phyloP scores from a whole-genome alignment of 2,329 filamentous ascomycete genomes.

The Fusarium sp. region DNA sequence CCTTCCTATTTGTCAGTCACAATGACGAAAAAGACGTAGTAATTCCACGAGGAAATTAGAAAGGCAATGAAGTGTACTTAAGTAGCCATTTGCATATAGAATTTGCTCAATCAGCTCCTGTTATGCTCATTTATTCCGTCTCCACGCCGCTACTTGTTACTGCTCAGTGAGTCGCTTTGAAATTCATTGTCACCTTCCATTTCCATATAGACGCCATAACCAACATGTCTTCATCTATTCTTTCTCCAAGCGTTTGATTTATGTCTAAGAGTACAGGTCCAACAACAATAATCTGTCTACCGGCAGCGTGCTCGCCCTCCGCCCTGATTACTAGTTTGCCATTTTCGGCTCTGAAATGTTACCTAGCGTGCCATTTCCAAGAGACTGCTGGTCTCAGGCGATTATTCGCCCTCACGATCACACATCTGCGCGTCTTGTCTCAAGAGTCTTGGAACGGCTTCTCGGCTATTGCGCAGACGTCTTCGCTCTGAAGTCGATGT shows the following conservation, averaged over 20 bases:
- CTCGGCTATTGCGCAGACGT: not conserved
- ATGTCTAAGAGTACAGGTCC: accelerated
- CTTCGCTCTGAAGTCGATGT: not conserved
- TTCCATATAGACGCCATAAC: too few relatives aligned
- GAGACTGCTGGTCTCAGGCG: accelerated
- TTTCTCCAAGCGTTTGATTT: accelerated
- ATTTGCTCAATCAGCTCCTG: too few relatives aligned
- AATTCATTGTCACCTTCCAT: too few relatives aligned
- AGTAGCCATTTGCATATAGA: accelerated
- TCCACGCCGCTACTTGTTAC: too few relatives aligned
- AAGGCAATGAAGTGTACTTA: too few relatives aligned
- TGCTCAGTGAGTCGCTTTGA: too few relatives aligned
- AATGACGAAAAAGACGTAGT: too few relatives aligned
- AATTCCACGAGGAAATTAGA: too few relatives aligned
- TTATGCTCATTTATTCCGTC: too few relatives aligned
- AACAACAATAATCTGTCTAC: not conserved
- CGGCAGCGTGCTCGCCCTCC: accelerated
- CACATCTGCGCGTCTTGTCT: not conserved
- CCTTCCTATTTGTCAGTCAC: too few relatives aligned
- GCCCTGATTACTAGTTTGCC: accelerated
- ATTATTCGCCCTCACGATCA: accelerated
- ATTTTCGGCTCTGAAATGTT: not conserved
- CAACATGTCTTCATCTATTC: accelerated
- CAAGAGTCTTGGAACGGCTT: not conserved
- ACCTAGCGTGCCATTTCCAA: not conserved